Base-by-base conservation (phyloP, 1,284 basidiomycete genomes). In the Rhodofomes roseus region DNA sequence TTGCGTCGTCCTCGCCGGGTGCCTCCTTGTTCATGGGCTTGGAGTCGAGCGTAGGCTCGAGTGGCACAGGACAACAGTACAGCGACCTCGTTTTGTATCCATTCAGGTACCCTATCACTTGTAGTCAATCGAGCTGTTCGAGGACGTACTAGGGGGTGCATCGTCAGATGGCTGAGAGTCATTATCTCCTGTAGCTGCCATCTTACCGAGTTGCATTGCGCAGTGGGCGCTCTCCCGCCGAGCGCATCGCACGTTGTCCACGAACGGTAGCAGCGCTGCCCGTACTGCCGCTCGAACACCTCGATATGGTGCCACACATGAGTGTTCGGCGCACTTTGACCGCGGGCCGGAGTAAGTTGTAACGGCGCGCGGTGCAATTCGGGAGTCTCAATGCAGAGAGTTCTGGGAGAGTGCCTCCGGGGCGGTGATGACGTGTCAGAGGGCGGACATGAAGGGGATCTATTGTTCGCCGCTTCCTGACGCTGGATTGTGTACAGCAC, bases 401-500 rank as follows among this genome's bases (percentile, higher is more conserved):
- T 25, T 48, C 46, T 27, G 46, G 7, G 46, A 29, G 27, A 16
- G 27, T 29, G 46, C 25, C 46, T 48, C 20, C 25, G 25, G 25
- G 46, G 46, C 46, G 12, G 46, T 48, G 46, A 22, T 46, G 44
- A 20, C 22, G 44, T 46, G 44, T 46, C 9, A 46, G 12, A 11
- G 12, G 44, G 23, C 44, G 46, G 46, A 48, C 2, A 48, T 16
- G 46, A 48, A 27, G 7, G 46, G 50, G 29, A 34, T 22, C 18
- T 52, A 37, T 52, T 52, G 50, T 52, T 48, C 46, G 46, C 25
- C 14, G 44, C 8, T 23, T 48, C 5, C 18, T 16, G 22, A 44
- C 43, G 48, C 18, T n/a, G 34, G 31, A 52, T 52, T 52, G 46
- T 52, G 50, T 31, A 36, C 50, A 52, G 50, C 50, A 36, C 50